phyloP scores from a whole-genome alignment of 176 grass and related monocot species.

The Aegilops speltoides region DNA sequence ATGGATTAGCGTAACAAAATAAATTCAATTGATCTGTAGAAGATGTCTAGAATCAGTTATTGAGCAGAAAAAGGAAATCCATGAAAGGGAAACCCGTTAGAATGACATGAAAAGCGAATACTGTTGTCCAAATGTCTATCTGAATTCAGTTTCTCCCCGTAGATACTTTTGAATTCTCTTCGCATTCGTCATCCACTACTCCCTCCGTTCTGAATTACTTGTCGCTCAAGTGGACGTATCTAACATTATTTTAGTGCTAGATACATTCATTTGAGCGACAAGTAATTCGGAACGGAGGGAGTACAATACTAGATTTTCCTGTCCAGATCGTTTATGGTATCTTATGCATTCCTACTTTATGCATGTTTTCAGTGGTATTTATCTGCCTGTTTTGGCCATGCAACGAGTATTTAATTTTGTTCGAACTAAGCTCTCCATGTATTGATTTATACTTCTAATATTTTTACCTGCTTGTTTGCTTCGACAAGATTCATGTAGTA shows the following conservation, averaged over 20 bases:
- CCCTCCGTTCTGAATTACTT: no score
- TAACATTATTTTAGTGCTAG: no score
- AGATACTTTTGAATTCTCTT: not conserved
- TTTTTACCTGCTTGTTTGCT: not conserved
- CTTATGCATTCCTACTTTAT: not conserved
- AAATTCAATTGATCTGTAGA: conserved; percentile 9
- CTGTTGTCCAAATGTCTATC: not conserved
- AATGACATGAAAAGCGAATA: not conserved
- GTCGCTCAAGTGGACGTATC: no score
- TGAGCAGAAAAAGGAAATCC: not conserved
- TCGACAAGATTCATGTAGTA: not conserved
- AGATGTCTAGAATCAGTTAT: not conserved
- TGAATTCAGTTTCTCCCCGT: not conserved
- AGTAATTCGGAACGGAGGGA: no score
- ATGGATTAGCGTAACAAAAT: conserved; percentile 7
- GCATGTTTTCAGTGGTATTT: not conserved
- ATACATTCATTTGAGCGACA: no score
- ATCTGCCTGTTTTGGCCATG: not conserved
- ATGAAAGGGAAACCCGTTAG: not conserved
- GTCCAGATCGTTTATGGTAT: not conserved
- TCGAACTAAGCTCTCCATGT: not conserved
- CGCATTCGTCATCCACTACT: not conserved
- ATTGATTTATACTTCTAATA: not conserved
- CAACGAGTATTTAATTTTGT: not conserved
- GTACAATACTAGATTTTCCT: not conserved